Evolutionary conservation across 768 basidiomycete genomes (phyloP), one percentile per base, ranked within the genome.

Genomic region (Steccherinum ochraceum): DNA sequence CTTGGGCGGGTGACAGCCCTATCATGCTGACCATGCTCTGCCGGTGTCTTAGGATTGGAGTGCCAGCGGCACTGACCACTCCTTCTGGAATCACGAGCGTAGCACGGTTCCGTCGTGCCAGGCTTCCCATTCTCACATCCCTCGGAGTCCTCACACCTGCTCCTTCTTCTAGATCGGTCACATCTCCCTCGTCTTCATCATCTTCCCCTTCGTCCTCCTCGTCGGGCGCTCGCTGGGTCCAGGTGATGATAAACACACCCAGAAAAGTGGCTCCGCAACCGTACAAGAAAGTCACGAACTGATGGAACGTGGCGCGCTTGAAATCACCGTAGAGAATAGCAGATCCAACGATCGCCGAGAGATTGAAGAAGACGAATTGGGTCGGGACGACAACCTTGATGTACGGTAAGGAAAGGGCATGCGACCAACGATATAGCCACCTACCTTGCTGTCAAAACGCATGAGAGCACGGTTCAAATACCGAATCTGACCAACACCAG

Each of bases 311-410:
- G 12, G 89, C 83, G 53, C 79, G 80, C 57, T 81, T 76, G 70
- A 99, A 99, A 66, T 99, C 95, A 21, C 90, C 87, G 63, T 95
- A 99, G 1, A 99, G 77, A 13, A 99, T 84, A 1, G 90, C 92
- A 3, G 92, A 94, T 23, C 94, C 95, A 50, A 89, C 72, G 58
- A 99, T 94, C 3, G 91, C 92, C 3, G 90, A 92, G 27, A 98
- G 74, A 21, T 90, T 94, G 72, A 98, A 98, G 50, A 93, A 76
- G 24, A 95, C 92, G 64, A 96, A 98, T 72, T 97, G 94, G 12
- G 84, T 85, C 3, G 94, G 95, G 56, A 98, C 91, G 21, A 97
- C 94, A 48, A 85, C 77, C 89, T 91, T 54, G 20, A 51, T 45
- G 23, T 11, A 43, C 7, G 7, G 5, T 18, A 23, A 11, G 7